phyloP scores from a whole-genome alignment of 371 early-diverging fungal species.

The Edhazardia aedis region DNA sequence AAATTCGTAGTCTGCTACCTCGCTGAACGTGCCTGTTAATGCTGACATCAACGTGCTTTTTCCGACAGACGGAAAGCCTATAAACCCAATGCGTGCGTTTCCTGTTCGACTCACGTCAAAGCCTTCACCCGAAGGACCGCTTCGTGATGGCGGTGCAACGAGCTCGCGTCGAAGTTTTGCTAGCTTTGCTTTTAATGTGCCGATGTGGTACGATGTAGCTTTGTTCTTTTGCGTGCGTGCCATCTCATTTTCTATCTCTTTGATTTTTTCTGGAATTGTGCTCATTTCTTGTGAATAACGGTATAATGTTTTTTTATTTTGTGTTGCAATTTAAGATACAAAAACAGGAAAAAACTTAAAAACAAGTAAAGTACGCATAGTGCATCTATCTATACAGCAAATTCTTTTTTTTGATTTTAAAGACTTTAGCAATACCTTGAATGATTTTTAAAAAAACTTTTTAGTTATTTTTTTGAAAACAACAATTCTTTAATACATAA shows the following conservation, averaged over 20 bases:
- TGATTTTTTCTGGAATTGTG: constrained; percentile 4
- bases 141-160: constrained; percentile 52
- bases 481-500: too few relatives aligned
- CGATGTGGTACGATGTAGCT: constrained; percentile 84
- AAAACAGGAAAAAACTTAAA: too few relatives aligned
- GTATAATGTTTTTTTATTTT: too few relatives aligned
- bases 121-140: neutral
- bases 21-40: constrained; percentile 73
- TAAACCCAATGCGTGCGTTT: constrained; percentile 82
- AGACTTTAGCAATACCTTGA: too few relatives aligned
- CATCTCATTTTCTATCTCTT: constrained; percentile 51
- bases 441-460: too few relatives aligned
- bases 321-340: too few relatives aligned
- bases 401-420: too few relatives aligned
- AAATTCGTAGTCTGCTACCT: constrained; percentile 79
- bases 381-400: too few relatives aligned
- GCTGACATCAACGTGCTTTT: constrained; percentile 80
- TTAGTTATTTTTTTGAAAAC: too few relatives aligned
- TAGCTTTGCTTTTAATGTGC: constrained; percentile 73
- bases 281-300: too few relatives aligned
- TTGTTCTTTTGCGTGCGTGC: constrained; percentile 76
- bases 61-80: constrained; percentile 86
- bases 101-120: constrained; percentile 89
- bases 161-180: constrained; percentile 81
- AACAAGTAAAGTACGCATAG: too few relatives aligned